phyloP scores from a whole-genome alignment of 345 rosid genomes.

The Conringia planisiliqua region DNA sequence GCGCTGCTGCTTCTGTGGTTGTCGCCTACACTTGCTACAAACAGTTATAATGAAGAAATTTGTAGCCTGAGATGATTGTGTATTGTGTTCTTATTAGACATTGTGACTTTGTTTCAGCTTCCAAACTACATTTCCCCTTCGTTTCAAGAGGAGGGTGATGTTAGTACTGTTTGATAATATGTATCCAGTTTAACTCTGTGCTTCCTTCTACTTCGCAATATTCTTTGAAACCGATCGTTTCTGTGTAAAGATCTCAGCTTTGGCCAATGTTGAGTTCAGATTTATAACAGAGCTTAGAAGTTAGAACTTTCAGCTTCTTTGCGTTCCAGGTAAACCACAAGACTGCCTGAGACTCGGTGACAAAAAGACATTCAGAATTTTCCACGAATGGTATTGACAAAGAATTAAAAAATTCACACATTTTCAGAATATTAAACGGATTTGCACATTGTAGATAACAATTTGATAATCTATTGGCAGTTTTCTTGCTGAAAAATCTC shows the following conservation, averaged over 20 bases:
- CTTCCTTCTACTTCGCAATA: neutral
- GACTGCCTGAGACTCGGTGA: neutral
- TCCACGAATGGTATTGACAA: slow-evolving; percentile 5
- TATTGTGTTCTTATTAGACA: slow-evolving; percentile 7
- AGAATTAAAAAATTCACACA: slow-evolving; percentile 4
- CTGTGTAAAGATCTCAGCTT: neutral
- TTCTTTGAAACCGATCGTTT: neutral
- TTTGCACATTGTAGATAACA: slow-evolving; percentile 15
- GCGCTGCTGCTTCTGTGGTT: slow-evolving; percentile 79
- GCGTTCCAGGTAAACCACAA: neutral
- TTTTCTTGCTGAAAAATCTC: slow-evolving; percentile 14
- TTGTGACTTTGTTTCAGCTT: slow-evolving; percentile 8
- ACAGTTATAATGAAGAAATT: slow-evolving; percentile 42
- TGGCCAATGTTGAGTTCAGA: neutral
- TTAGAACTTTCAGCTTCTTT: neutral
- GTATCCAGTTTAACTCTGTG: neutral
- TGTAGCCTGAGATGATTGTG: slow-evolving; percentile 17
- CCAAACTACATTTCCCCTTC: slow-evolving; percentile 10
- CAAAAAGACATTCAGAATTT: slow-evolving; percentile 1
- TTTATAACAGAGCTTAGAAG: neutral
- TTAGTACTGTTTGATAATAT: slow-evolving; percentile 2
- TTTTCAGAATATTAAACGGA: slow-evolving; percentile 5
- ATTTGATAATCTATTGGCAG: slow-evolving; percentile 15
- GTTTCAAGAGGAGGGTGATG: slow-evolving; percentile 9
- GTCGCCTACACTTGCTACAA: slow-evolving; percentile 74